A percentile compares a stretch with the other conserved stretches of the same genome.
phyloP scores from a whole-genome alignment of 805 yeast species.

The Nakazawaea laoshanensis region DNA sequence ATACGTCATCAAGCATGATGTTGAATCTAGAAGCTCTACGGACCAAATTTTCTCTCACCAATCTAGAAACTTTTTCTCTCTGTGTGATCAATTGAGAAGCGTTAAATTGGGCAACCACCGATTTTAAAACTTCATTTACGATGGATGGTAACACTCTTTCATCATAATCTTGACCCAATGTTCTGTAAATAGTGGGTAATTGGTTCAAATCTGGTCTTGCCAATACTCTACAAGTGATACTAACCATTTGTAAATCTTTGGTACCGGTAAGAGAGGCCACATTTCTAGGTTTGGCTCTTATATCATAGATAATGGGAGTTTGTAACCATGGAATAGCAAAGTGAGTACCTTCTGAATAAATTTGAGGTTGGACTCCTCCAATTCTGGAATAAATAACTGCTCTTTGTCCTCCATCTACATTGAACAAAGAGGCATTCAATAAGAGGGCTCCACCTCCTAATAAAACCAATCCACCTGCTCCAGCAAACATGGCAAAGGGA shows the following conservation, averaged over 20 bases:
- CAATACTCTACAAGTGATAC: slow-evolving; percentile 96
- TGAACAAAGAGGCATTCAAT: slow-evolving; percentile 53
- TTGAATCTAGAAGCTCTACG: slow-evolving; percentile 90
- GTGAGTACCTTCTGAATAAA: slow-evolving; percentile 93
- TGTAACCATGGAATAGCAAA: slow-evolving; percentile 91
- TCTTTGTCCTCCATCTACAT: slow-evolving; percentile 98
- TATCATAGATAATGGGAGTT: slow-evolving; percentile 87
- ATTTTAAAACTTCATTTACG: slow-evolving; percentile 92
- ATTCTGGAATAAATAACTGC: slow-evolving; percentile 89
- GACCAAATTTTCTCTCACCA: slow-evolving; percentile 84
- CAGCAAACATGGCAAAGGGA: slow-evolving; percentile 52
- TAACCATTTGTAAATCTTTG: slow-evolving; percentile 97
- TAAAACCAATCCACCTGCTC: slow-evolving; percentile 51
- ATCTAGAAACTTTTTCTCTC: slow-evolving; percentile 89
- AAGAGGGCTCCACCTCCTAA: slow-evolving; percentile 50
- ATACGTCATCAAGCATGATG: slow-evolving; percentile 87
- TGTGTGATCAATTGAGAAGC: slow-evolving; percentile 98
- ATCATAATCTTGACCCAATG: slow-evolving; percentile 91
- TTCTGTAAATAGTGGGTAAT: slow-evolving; percentile 81
- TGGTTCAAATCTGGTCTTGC: slow-evolving; percentile 77
- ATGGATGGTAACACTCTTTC: slow-evolving; percentile 97
- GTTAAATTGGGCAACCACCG: slow-evolving; percentile 97
- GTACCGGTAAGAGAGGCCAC: slow-evolving; percentile 96
- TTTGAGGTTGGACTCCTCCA: slow-evolving; percentile 73
- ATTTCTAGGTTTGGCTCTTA: slow-evolving; percentile 94